Conservation (phyloP, 129 eudicot genomes). For the Centella asiatica region DNA sequence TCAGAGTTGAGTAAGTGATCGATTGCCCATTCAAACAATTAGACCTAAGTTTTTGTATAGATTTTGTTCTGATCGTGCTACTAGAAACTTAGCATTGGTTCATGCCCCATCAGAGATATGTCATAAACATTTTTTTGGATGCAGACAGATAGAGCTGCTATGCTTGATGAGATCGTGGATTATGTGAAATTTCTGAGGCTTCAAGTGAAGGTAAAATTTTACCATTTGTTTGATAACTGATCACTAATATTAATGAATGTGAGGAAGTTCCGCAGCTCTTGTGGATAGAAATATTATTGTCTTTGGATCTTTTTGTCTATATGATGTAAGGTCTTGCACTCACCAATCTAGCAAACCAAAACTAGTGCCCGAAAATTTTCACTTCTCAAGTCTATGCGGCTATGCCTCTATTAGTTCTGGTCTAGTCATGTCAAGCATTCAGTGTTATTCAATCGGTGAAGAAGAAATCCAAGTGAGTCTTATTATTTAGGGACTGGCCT, state of each 20-base stretch:
- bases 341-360: neutral
- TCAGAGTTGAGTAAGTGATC: no score
- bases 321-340: neutral
- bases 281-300: neutral
- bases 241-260: neutral
- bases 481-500: constrained; percentile 4
- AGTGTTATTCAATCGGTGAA: neutral
- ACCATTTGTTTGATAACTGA: no score
- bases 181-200: constrained; percentile 92
- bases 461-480: no score
- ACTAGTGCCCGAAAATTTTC: neutral
- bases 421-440: neutral
- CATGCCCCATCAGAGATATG: constrained; percentile 6
- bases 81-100: neutral
- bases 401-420: neutral
- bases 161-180: constrained; percentile 98
- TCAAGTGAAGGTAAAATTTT: constrained; percentile 92
- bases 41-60: neutral
- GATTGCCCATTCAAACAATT: no score
- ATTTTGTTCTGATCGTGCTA: neutral
- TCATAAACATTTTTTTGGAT: constrained; percentile 3
- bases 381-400: neutral
- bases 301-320: neutral
- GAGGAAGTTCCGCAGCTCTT: neutral
- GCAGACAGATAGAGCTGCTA: constrained; percentile 97